Evolutionary conservation across 352 stramenopile species (phyloP).

Genomic region (Phytophthora pini): DNA sequence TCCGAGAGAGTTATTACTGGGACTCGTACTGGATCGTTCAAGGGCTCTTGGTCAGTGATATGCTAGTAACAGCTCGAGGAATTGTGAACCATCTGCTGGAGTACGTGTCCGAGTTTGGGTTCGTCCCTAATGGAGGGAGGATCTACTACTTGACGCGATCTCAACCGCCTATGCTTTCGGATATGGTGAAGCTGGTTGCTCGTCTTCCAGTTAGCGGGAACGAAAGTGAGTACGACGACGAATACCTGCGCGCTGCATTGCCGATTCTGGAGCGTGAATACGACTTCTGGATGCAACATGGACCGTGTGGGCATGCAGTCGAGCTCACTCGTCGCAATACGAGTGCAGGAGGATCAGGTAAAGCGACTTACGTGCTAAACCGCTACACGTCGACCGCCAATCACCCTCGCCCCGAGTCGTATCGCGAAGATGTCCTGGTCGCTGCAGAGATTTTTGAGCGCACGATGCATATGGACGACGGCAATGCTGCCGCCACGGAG

Average conservation of each 20-base stretch:
- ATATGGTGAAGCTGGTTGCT: slow-evolving; percentile 82
- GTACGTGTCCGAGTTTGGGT: slow-evolving; percentile 86
- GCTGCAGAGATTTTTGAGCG: slow-evolving; percentile 70
- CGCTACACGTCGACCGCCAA: slow-evolving; percentile 80
- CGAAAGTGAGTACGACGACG: slow-evolving; percentile 53
- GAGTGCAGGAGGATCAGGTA: slow-evolving; percentile 7
- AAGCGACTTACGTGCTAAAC: slow-evolving; percentile 64
- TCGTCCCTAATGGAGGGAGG: slow-evolving; percentile 90
- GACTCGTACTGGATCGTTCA: slow-evolving; percentile 94
- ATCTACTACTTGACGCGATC: slow-evolving; percentile 93
- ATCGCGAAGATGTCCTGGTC: slow-evolving; percentile 80
- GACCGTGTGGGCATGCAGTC: slow-evolving; percentile 65
- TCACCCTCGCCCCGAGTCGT: slow-evolving; percentile 87
- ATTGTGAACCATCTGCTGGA: slow-evolving; percentile 90
- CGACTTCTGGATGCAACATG: slow-evolving; percentile 84
- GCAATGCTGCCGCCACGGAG: slow-evolving; percentile 44
- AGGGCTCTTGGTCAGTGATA: slow-evolving; percentile 84
- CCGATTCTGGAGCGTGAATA: slow-evolving; percentile 85
- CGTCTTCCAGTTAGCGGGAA: slow-evolving; percentile 39
- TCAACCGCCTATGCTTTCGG: slow-evolving; percentile 91
- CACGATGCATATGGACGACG: slow-evolving; percentile 35
- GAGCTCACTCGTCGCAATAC: slow-evolving; percentile 44
- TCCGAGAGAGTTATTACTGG: slow-evolving; percentile 94
- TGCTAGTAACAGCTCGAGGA: slow-evolving; percentile 76
- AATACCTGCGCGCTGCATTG: slow-evolving; percentile 59